A percentile compares a stretch with the other conserved stretches of the same genome.
Conservation (phyloP, 257 asterid species). For the Solanum pimpinellifolium region DNA sequence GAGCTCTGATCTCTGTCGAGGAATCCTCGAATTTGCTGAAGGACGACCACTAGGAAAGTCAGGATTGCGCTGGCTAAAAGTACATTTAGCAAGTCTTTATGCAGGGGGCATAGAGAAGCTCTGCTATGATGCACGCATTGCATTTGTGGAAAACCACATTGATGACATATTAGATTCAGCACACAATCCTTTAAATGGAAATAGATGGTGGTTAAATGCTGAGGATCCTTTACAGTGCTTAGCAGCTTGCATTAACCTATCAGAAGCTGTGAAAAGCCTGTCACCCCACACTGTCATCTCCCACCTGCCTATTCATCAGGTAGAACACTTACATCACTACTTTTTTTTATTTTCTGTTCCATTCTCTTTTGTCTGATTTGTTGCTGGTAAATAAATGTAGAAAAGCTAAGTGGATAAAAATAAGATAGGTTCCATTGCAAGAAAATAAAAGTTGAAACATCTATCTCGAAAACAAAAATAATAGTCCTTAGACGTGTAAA, state of each 20-base stretch:
- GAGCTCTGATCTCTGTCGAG: constrained; percentile 92
- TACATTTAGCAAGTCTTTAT: constrained; percentile 85
- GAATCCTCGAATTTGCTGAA: constrained; percentile 92
- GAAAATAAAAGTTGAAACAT: neutral
- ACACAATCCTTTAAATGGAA: constrained; percentile 64
- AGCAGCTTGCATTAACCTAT: constrained; percentile 80
- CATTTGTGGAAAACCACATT: constrained; percentile 71
- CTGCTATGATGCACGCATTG: constrained; percentile 71
- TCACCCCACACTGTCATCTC: constrained; percentile 79
- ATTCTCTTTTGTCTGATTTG: neutral
- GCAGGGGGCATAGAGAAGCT: constrained; percentile 88
- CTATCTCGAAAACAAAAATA: neutral
- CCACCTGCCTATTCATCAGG: constrained; percentile 93
- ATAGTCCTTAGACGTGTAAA: neutral
- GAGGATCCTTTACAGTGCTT: constrained; percentile 97
- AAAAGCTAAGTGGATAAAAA: neutral
- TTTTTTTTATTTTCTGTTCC: neutral
- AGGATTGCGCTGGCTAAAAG: constrained; percentile 78
- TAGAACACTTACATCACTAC: constrained; percentile 1
- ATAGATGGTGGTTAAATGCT: constrained; percentile 88
- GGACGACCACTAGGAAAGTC: constrained; percentile 81
- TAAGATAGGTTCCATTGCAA: neutral
- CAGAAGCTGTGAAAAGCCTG: constrained; percentile 77
- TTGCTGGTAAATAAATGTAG: neutral
- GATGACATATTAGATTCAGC: constrained; percentile 81